Evolutionary conservation across 2,329 filamentous ascomycete genomes (phyloP), one percentile per base, ranked within the genome.

Genomic region (Cadophora malorum): DNA sequence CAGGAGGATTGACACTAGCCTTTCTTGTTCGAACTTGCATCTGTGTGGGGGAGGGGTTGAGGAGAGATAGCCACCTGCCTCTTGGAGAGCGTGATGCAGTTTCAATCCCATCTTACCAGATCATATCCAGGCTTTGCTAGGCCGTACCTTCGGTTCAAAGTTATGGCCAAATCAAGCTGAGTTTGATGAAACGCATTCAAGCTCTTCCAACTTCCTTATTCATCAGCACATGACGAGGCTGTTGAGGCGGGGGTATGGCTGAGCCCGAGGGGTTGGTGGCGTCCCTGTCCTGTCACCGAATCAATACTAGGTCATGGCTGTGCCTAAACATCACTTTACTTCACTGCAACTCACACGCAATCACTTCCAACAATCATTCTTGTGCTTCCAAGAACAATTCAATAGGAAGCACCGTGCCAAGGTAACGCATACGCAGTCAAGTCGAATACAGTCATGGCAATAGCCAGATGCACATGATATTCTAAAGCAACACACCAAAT

Each of bases 181-280:
- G 35, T 7, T 4, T 38, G 35, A 38, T 38, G 35, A 38, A 38
- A 10, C 8, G 8, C 35, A 10, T 38, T 14, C 35, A 38, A 38
- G 35, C 3, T 14, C 35, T 38, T 38, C 35, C 28, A 5, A 28
- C 28, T 38, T 38, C 35, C 35, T 38, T 38, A 38, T 38, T 23
- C 33, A 35, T 38, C 56, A 59, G 56, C 56, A 59, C 56, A 59
- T 59, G 56, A 59, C 56, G 33, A 59, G 56, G 56, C 56, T 58
- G 55, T 38, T 45, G 31, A 59, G 33, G 56, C 56, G 56, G 56
- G 56, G 56, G 31, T 16, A 38, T 59, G 56, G 56, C 52, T 55
- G 52, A 59, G 56, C 35, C 35, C 35, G 16, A 23, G 28, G 53
- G 53, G 19, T 6, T 58, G n/a, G n/a, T 41, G 21, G 35, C 21